Conservation (phyloP, 23 red algal species). For the Porphyridium purpureum region DNA sequence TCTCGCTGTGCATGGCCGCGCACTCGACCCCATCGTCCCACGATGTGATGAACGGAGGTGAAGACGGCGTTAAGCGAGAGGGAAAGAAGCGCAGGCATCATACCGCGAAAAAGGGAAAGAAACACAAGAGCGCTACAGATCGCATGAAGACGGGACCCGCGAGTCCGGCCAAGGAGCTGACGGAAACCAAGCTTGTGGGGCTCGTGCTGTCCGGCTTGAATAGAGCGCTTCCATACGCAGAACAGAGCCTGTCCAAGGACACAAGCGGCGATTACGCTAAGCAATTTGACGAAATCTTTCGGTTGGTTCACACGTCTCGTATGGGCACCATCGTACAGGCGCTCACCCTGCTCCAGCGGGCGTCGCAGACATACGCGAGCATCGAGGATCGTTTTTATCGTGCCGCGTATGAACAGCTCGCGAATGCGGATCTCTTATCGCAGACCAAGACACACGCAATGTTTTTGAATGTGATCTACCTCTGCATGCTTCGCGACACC, state of each 20-base stretch:
- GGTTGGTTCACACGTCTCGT: conserved; percentile 29
- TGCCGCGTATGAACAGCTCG: conserved; percentile 26
- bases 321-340: conserved; percentile 33
- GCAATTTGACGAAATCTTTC: conserved; percentile 46
- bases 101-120: too few species aligned
- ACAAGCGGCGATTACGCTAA: conserved; percentile 13
- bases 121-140: too few species aligned
- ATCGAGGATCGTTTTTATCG: conserved; percentile 45
- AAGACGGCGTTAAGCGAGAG: too few species aligned
- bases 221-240: conserved; percentile 40
- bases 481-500: conserved; percentile 36
- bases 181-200: conserved; percentile 29
- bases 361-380: conserved; percentile 15
- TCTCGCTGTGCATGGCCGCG: too few species aligned
- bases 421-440: conserved; percentile 1
- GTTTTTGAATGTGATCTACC: conserved; percentile 40
- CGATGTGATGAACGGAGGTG: too few species aligned
- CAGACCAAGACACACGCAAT: conserved; percentile 12
- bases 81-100: too few species aligned
- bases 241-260: conserved; percentile 6
- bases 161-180: conserved; percentile 1
- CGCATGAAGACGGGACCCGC: too few species aligned
- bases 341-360: conserved; percentile 36
- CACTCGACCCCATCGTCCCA: too few species aligned
- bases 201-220: conserved; percentile 46